Conservation (phyloP, 169 alveolate species). For the Toxoplasma gondii region DNA sequence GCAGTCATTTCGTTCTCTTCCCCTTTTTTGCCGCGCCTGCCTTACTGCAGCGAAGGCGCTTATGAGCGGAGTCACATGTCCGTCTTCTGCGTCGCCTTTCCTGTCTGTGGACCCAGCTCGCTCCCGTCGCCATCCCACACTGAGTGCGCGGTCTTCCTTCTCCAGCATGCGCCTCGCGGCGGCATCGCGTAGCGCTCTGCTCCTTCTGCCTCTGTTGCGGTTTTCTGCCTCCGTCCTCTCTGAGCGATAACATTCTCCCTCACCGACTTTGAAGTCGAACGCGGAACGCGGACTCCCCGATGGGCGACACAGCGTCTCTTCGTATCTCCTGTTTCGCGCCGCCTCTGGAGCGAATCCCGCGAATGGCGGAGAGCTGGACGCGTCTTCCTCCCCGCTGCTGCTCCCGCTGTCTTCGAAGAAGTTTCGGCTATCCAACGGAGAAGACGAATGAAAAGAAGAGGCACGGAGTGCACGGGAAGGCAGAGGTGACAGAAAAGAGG, state of each 20-base stretch:
- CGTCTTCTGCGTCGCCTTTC: not conserved
- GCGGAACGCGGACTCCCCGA: too few species aligned
- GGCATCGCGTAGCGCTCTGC: not conserved
- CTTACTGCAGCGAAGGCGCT: not conserved
- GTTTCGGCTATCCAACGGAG: not conserved
- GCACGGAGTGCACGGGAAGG: not conserved
- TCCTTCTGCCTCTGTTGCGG: not conserved
- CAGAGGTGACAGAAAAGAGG: too few species aligned
- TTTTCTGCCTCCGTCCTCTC: not conserved
- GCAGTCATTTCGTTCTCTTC: not conserved
- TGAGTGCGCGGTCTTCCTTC: not conserved
- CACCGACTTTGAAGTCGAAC: too few species aligned
- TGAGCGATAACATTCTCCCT: too few species aligned
- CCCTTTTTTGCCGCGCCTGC: not conserved
- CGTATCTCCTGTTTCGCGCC: not conserved
- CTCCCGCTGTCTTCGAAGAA: not conserved
- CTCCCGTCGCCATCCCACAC: not conserved
- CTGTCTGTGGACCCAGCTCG: not conserved
- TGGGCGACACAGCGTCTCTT: too few species aligned
- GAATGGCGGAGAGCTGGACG: not conserved
- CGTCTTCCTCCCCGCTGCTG: not conserved
- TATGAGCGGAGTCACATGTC: not conserved
- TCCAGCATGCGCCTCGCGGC: constrained; percentile 6
- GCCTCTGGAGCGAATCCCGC: not conserved
- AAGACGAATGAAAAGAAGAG: not conserved